Percentiles rank a stretch among this genome's conserved stretches.
phyloP scores from a whole-genome alignment of 768 basidiomycete genomes.

The Leucogyrophana mollusca region DNA sequence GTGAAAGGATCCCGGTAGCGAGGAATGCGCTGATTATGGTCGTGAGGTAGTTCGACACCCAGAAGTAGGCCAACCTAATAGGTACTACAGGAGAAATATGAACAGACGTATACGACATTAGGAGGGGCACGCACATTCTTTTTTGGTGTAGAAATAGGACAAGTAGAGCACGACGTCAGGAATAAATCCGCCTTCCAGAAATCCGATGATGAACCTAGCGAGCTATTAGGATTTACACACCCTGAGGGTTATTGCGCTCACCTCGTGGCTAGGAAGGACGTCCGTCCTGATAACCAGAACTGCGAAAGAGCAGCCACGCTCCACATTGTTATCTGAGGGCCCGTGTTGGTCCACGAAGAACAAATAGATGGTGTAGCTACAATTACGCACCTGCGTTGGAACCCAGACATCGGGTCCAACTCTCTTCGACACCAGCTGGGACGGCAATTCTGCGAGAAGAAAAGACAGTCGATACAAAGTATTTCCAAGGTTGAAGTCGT shows the following conservation, averaged over 20 bases:
- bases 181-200: constrained; percentile 67
- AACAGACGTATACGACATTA: neutral
- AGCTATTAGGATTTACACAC: neutral
- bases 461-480: constrained; percentile 52
- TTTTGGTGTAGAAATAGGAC: constrained; percentile 63
- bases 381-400: constrained; percentile 46
- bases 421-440: constrained; percentile 65
- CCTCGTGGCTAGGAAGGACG: constrained; percentile 55
- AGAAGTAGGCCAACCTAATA: constrained; percentile 63
- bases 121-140: constrained; percentile 52
- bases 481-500: constrained; percentile 67
- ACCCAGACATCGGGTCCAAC: constrained; percentile 70
- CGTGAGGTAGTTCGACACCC: constrained; percentile 57
- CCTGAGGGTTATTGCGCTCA: constrained; percentile 11
- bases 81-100: constrained; percentile 1
- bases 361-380: no score
- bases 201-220: constrained; percentile 50
- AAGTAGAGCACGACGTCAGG: constrained; percentile 65
- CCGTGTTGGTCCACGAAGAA: no score
- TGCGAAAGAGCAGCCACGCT: constrained; percentile 53
- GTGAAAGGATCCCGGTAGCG: constrained; percentile 58
- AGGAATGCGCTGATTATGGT: constrained; percentile 60
- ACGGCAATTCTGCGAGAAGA: constrained; percentile 57
- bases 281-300: constrained; percentile 55
- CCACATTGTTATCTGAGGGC: constrained; percentile 60